These are phyloP conservation scores for Neofusicoccum cordaticola DNA, from an alignment of 2,329 filamentous ascomycete species.

Conservation along the genomic window DNA sequence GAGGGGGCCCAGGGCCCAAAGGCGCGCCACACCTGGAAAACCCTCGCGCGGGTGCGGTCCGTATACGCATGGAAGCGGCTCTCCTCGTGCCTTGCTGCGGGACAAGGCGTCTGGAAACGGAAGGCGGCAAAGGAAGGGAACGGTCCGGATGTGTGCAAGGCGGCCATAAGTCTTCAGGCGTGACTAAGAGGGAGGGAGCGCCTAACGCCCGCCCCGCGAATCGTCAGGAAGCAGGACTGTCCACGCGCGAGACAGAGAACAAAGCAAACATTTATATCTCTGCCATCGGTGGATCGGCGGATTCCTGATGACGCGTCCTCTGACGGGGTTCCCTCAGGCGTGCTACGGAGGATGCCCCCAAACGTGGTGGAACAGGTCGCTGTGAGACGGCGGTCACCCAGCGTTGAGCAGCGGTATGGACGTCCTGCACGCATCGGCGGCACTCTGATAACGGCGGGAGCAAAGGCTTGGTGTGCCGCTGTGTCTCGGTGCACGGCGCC, in stretches of 20 bases:
- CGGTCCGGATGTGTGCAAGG: neutral
- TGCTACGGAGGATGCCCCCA: neutral
- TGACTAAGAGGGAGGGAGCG: neutral
- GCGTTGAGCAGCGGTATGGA: neutral
- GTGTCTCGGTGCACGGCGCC: neutral
- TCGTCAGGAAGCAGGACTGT: neutral
- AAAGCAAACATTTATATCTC: constrained; percentile 1
- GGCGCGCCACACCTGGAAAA: neutral
- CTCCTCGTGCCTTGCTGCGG: neutral
- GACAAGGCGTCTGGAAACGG: neutral
- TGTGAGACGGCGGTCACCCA: neutral
- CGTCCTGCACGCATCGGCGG: neutral
- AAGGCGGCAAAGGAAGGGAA: neutral
- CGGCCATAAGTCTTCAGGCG: neutral
- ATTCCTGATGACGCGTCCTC: neutral
- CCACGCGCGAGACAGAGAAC: neutral
- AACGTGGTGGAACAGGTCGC: neutral
- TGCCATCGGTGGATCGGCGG: neutral
- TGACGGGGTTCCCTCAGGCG: neutral
- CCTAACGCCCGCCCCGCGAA: neutral
- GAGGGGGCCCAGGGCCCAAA: neutral
- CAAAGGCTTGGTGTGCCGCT: neutral
- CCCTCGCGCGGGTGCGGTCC: neutral
- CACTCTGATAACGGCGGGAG: neutral
- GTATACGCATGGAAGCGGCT: neutral